phyloP scores from a whole-genome alignment of 2,329 filamentous ascomycete species.

The Pestalotiopsis fici region DNA sequence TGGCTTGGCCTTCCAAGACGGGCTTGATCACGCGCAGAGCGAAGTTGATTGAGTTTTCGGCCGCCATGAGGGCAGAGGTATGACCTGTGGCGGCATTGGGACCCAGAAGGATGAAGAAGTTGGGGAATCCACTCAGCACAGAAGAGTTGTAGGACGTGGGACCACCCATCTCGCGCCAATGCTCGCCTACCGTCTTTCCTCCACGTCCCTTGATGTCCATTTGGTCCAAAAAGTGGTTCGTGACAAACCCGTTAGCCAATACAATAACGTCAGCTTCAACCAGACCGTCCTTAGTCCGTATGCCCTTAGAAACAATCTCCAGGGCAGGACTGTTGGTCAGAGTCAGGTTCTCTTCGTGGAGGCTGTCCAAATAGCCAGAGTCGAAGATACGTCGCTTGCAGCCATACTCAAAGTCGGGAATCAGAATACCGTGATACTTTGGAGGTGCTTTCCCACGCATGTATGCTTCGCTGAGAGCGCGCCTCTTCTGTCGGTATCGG shows the following conservation, averaged over 20 bases:
- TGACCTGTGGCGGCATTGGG: constrained; percentile 67
- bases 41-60: constrained; percentile 63
- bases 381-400: constrained; percentile 68
- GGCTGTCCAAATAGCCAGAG: constrained; percentile 51
- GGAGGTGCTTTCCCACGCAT: constrained; percentile 49
- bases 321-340: constrained; percentile 49
- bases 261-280: constrained; percentile 60
- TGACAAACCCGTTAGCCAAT: constrained; percentile 62
- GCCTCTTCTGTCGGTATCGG: constrained; percentile 34
- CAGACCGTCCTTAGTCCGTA: constrained; percentile 38
- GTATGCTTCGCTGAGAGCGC: constrained; percentile 40
- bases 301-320: constrained; percentile 43
- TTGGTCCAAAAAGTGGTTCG: constrained; percentile 53
- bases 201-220: constrained; percentile 52
- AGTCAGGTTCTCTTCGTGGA: constrained; percentile 49
- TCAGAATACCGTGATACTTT: constrained; percentile 62
- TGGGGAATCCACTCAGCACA: constrained; percentile 61
- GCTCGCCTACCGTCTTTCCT: constrained; percentile 50
- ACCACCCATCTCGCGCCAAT: constrained; percentile 62
- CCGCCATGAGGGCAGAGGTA: constrained; percentile 58
- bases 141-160: constrained; percentile 62
- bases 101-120: constrained; percentile 64
- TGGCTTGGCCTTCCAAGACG: constrained; percentile 32
- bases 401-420: constrained; percentile 62
- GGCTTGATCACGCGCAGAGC: constrained; percentile 59